phyloP scores from a whole-genome alignment of 2,329 filamentous ascomycete genomes.

The Helotiales sp. region DNA sequence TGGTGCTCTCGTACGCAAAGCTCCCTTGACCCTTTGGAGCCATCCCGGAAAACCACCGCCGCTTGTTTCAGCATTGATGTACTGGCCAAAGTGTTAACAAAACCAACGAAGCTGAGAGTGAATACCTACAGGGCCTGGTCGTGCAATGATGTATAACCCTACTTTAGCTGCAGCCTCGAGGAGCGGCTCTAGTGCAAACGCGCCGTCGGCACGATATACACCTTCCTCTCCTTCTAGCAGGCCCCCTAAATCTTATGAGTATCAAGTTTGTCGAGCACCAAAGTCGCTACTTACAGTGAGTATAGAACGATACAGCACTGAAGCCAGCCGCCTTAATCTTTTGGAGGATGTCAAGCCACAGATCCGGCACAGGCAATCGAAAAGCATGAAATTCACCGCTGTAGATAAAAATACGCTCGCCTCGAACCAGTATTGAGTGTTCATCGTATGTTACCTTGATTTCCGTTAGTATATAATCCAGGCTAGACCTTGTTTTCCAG shows the following conservation, averaged over 20 bases:
- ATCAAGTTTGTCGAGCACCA: neutral
- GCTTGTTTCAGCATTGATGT: constrained; percentile 76
- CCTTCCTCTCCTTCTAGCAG: constrained; percentile 74
- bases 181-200: constrained; percentile 75
- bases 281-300: constrained; percentile 56
- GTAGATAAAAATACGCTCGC: constrained; percentile 73
- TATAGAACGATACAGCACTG: constrained; percentile 77
- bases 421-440: constrained; percentile 71
- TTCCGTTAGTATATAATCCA: neutral
- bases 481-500: too few species aligned
- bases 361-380: constrained; percentile 59
- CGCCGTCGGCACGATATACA: constrained; percentile 68
- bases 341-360: constrained; percentile 75
- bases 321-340: constrained; percentile 82
- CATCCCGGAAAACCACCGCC: constrained; percentile 72
- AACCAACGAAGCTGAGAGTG: neutral
- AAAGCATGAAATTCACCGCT: constrained; percentile 54
- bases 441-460: constrained; percentile 71
- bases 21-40: constrained; percentile 68
- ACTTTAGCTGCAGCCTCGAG: constrained; percentile 73
- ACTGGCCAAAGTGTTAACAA: constrained; percentile 40
- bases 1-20: constrained; percentile 62
- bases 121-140: constrained; percentile 59
- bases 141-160: constrained; percentile 75
- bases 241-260: constrained; percentile 49